Evolutionary conservation across 257 asterid genomes (phyloP).

Genomic region (Solanum pennellii): DNA sequence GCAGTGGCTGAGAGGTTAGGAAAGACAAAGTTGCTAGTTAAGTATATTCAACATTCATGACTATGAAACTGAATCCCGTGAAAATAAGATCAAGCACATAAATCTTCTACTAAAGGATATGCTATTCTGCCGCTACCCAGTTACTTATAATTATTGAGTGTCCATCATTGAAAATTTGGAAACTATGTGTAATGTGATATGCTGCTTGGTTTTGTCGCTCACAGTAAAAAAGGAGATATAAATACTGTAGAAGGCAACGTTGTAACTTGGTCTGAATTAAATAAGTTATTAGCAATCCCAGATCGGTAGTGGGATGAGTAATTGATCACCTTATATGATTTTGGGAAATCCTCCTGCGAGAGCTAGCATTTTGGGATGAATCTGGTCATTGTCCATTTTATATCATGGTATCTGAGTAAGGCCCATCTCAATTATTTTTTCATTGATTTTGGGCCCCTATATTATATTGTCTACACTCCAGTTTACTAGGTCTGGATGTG

Average conservation of each 20-base stretch:
- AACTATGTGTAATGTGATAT: not conserved
- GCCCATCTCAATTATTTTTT: not conserved
- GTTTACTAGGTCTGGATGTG: not conserved
- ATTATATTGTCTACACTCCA: not conserved
- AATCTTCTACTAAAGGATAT: not conserved
- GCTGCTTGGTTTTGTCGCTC: not conserved
- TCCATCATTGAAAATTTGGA: not conserved
- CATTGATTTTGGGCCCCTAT: not conserved
- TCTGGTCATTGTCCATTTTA: not conserved
- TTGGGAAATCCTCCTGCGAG: not conserved
- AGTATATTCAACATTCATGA: not conserved
- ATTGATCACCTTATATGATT: not conserved
- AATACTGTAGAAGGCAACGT: not conserved
- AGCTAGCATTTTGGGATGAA: not conserved
- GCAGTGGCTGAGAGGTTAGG: not conserved
- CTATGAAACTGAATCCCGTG: not conserved
- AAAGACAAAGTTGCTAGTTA: not conserved
- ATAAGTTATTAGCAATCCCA: not conserved
- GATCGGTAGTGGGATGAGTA: not conserved
- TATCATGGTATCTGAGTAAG: not conserved
- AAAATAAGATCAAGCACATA: not conserved
- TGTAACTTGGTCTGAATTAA: not conserved
- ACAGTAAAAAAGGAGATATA: not conserved
- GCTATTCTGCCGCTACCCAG: not conserved
- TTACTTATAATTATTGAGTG: not conserved